phyloP scores from a whole-genome alignment of 2,329 filamentous ascomycete genomes.

The Fusarium coffeatum region DNA sequence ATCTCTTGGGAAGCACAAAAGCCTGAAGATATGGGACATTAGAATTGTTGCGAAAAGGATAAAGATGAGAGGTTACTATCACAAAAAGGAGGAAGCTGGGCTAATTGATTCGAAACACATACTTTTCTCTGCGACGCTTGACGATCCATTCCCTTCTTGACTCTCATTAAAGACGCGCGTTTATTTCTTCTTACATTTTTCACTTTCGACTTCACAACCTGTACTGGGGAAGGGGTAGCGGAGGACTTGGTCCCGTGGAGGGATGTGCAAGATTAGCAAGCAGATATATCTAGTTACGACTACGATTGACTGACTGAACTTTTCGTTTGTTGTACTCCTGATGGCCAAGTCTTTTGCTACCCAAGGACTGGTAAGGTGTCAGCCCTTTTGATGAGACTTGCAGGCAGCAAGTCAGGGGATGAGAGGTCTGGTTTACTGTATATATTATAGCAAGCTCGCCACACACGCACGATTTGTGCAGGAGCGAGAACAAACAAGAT shows the following conservation, averaged over 20 bases:
- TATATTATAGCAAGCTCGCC: constrained; percentile 41
- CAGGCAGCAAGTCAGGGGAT: constrained; percentile 4
- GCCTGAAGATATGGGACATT: constrained; percentile 23
- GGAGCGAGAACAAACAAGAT: constrained; percentile 27
- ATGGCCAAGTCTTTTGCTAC: neutral
- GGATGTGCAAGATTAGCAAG: neutral
- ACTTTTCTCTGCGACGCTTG: constrained; percentile 33
- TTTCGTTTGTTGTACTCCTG: neutral
- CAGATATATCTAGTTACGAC: neutral
- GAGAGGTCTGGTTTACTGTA: constrained; percentile 23
- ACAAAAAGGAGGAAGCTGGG: constrained; percentile 29
- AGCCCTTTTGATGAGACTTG: constrained; percentile 19
- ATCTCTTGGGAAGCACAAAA: constrained; percentile 40
- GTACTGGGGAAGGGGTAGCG: constrained; percentile 20
- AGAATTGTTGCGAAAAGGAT: constrained; percentile 29
- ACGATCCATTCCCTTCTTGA: constrained; percentile 39
- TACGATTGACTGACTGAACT: neutral
- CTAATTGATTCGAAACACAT: constrained; percentile 28
- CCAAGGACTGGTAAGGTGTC: constrained; percentile 12
- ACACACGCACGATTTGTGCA: constrained; percentile 23
- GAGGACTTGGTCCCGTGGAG: neutral
- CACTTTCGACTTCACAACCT: constrained; percentile 31
- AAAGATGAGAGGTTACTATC: constrained; percentile 13
- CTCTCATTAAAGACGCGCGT: constrained; percentile 34
- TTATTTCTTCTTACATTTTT: constrained; percentile 14